These are phyloP conservation scores for Cryphonectria parasitica DNA, from an alignment of 2,329 filamentous ascomycete genomes.

Conservation along the genomic window DNA sequence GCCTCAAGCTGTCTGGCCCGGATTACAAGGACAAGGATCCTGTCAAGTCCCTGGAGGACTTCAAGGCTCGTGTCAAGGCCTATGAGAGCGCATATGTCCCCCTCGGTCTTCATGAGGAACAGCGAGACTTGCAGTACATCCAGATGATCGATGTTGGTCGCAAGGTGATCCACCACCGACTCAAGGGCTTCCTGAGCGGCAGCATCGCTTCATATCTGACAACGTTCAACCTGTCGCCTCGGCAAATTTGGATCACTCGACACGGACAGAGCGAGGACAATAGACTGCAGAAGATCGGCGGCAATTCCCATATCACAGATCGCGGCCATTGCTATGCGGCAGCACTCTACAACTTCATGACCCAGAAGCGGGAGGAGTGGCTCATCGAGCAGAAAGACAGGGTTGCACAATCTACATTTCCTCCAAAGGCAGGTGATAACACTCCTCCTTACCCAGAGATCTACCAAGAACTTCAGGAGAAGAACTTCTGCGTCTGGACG, in stretches of 20 bases:
- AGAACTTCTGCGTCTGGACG: slow-evolving; percentile 98
- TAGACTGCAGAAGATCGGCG: slow-evolving; percentile 83
- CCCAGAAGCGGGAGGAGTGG: slow-evolving; percentile 79
- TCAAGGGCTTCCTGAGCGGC: slow-evolving; percentile 88
- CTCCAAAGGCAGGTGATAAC: slow-evolving; percentile 87
- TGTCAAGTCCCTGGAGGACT: slow-evolving; percentile 80
- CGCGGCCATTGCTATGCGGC: slow-evolving; percentile 79
- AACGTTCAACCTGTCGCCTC: slow-evolving; percentile 93
- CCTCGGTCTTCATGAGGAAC: slow-evolving; percentile 87
- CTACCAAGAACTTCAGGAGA: slow-evolving; percentile 69
- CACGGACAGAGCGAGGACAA: slow-evolving; percentile 94
- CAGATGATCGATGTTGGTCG: slow-evolving; percentile 97
- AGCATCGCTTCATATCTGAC: slow-evolving; percentile 93
- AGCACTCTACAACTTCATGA: slow-evolving; percentile 83
- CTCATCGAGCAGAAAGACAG: slow-evolving; percentile 80
- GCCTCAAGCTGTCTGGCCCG: slow-evolving; percentile 90
- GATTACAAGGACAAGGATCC: slow-evolving; percentile 97
- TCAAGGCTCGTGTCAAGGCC: slow-evolving; percentile 87
- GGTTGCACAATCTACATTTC: slow-evolving; percentile 76
- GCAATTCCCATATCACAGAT: slow-evolving; percentile 82
- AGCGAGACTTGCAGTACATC: slow-evolving; percentile 90
- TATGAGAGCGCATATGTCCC: slow-evolving; percentile 96
- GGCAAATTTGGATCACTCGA: slow-evolving; percentile 97
- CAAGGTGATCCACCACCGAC: slow-evolving; percentile 88
- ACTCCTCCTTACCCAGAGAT: slow-evolving; percentile 94